Evolutionary conservation across 805 yeast species (phyloP), one percentile per base, ranked within the genome.

Genomic region (Saccharomycopsis olivae): DNA sequence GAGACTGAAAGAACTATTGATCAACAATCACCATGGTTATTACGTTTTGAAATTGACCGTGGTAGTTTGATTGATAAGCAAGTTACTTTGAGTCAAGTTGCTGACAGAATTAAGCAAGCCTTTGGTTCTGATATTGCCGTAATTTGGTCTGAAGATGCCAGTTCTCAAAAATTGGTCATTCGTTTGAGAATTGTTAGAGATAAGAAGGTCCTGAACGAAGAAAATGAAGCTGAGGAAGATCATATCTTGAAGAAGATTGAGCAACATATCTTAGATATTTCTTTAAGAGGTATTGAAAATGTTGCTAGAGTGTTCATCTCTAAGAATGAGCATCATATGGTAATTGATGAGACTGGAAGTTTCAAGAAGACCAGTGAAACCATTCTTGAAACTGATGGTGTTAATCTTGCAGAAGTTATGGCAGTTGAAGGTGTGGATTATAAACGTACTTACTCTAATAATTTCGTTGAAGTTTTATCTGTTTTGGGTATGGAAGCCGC

Each of bases 321-420:
- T 55, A 64, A 66, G 47, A 60, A 65, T 43, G 63, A 65, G 45
- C 54, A 54, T 28, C 57, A 53, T 37, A 52, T 52, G 31, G 55
- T 59, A 13, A 61, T 89, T 44, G 87, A 82, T 54, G 79, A 69
- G 31, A 69, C 81, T 36, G 98, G 98, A 52, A 96, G 85, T 48
- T 92, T 67, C 54, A 73, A 75, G 46, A 92, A 87, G 65, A 80
- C 80, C 48, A 88, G 85, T 57, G 97, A 92, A 60, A 92, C 97
- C 96, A 96, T 89, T 29, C 71, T 92, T 59, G 99, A 92, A 73
- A 89, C 98, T 2, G 99, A 92, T 66, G 99, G 99, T 69, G 89
- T 85, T 42, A 94, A 89, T 56, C 70, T 92, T 51, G 80, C 96
- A 2, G 96, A 87, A 53, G 98, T 92, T 37, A 85, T 92, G 79